These are phyloP conservation scores for Chalciporus piperatus DNA, from an alignment of 768 basidiomycete species.

Conservation along the genomic window DNA sequence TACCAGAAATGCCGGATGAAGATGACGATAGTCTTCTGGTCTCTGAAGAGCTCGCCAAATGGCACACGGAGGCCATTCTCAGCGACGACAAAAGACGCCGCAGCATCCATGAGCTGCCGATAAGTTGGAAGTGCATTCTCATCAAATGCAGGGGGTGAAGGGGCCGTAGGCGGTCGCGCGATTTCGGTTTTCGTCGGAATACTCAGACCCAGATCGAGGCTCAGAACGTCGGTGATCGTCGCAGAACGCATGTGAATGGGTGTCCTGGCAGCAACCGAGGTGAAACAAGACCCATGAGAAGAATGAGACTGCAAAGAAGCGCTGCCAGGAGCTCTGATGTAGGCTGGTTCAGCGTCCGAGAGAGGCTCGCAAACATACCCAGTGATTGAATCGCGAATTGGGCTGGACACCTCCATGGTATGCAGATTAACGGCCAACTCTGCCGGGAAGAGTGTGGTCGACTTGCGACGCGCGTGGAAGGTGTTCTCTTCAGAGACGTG, in stretches of 20 bases:
- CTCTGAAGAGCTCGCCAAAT: constrained; percentile 66
- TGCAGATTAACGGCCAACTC: constrained; percentile 28
- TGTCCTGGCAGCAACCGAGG: constrained; percentile 1
- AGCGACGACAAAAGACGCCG: constrained; percentile 59
- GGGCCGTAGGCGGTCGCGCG: constrained; percentile 16
- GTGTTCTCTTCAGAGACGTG: constrained; percentile 31
- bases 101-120: constrained; percentile 58
- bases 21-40: constrained; percentile 63
- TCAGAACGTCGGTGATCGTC: constrained; percentile 19
- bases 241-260: constrained; percentile 23
- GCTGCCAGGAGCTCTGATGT: constrained; percentile 1
- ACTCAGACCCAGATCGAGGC: background rate
- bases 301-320: constrained; percentile 17
- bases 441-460: constrained; percentile 31
- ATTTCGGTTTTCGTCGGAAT: constrained; percentile 4
- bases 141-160: constrained; percentile 26
- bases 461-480: constrained; percentile 35
- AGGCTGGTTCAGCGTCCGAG: constrained; percentile 28
- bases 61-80: constrained; percentile 62
- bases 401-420: constrained; percentile 30
- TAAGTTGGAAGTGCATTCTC: constrained; percentile 52
- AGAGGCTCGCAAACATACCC: constrained; percentile 30
- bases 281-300: constrained; percentile 11
- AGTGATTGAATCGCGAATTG: constrained; percentile 18
- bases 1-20: constrained; percentile 89